phyloP scores from a whole-genome alignment of 2,329 filamentous ascomycete species.

The Zymoseptoria tritici region DNA sequence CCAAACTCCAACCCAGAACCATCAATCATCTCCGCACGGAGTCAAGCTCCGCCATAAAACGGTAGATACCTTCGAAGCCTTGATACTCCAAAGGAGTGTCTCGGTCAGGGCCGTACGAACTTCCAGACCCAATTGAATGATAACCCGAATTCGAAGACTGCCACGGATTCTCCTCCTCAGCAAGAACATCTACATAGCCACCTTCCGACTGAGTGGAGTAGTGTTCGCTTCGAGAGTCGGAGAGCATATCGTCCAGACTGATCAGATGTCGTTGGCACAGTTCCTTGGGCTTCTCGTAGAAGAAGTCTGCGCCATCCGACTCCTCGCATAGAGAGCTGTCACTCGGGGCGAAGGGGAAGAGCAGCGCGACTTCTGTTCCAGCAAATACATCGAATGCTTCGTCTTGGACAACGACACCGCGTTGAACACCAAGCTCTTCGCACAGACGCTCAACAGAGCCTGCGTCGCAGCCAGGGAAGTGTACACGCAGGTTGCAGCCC shows the following conservation, averaged over 20 bases:
- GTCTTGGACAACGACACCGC: slow-evolving; percentile 74
- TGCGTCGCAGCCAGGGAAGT: slow-evolving; percentile 85
- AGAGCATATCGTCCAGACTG: slow-evolving; percentile 53
- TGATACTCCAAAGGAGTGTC: slow-evolving; percentile 50
- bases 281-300: slow-evolving; percentile 8
- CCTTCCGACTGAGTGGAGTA: slow-evolving; percentile 31
- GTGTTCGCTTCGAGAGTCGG: slow-evolving; percentile 15
- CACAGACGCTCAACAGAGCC: slow-evolving; percentile 76
- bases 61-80: slow-evolving; percentile 57
- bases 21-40: slow-evolving; percentile 30
- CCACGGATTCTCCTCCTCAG: slow-evolving; percentile 46
- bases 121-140: slow-evolving; percentile 48
- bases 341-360: slow-evolving; percentile 78
- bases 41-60: slow-evolving; percentile 59
- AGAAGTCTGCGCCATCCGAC: slow-evolving; percentile 30
- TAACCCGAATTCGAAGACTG: slow-evolving; percentile 47
- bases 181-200: slow-evolving; percentile 22
- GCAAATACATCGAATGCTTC: slow-evolving; percentile 60
- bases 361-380: slow-evolving; percentile 66
- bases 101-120: slow-evolving; percentile 38
- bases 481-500: slow-evolving; percentile 63
- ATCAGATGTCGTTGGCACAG: slow-evolving; percentile 27
- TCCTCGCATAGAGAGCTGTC: slow-evolving; percentile 35
- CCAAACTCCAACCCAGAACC: background rate
- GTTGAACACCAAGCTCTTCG: slow-evolving; percentile 74